Base-by-base conservation (phyloP, 371 early-diverging fungal species). In the Rhizopus stolonifer region DNA sequence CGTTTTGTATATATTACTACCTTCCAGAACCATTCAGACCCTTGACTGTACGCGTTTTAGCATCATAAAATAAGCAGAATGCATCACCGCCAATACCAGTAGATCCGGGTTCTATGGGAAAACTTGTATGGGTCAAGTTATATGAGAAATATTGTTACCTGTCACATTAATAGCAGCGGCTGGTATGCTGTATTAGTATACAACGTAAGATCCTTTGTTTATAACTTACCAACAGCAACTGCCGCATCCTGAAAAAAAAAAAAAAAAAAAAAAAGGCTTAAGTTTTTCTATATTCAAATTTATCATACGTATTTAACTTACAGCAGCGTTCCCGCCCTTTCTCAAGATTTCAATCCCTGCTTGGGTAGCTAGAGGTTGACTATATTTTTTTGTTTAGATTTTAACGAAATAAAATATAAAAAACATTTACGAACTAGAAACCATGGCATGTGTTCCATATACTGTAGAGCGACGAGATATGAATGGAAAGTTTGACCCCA, bases 11-110 rank as follows among this genome's bases (percentile, higher is more conserved):
- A 7, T 29, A 7, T 29, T 29, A 29, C 7, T 73, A 74, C 79
- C 87, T 79, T 47, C 92, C 91, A 15, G 87, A 88, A 14, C 88
- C 92, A 67, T 92, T 92, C 13, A 88, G 57, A 0, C 80, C 88
- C 26, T 68, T 62, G 14, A 90, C 87, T 1, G 60, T 67, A 24
- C 75, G 72, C 7, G 67, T 61, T 45, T 79, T 85, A 26, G 85
- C 83, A 55, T 85, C 78, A 65, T 87, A 91, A 59, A 84, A 89
- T 13, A 96, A 74, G 55, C 90, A 85, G 66, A 96, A 96, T 34
- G 85, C 86, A 62, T 95, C 96, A 33, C 96, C 96, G 36, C 96
- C 96, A 52, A 95, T 84, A 9, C 96, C 96, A 14, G 94, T 92
- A 0, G 90, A 89, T 31, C 83, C 77, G 7, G 95, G 92, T 68